phyloP scores from a whole-genome alignment of 495 filamentous ascomycete genomes.

The Penicillium paxilli region DNA sequence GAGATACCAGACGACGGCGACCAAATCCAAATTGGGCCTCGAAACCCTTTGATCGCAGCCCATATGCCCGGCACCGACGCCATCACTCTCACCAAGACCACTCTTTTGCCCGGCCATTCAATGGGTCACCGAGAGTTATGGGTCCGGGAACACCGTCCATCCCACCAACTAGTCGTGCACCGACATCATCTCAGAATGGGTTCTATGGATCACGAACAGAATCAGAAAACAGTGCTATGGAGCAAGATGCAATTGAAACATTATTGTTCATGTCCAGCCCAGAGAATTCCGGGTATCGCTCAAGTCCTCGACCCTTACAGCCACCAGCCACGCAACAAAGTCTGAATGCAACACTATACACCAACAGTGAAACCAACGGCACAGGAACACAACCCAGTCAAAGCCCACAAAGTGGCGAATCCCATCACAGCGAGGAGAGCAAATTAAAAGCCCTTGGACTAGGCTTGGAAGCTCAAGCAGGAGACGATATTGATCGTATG shows the following conservation, averaged over 20 bases:
- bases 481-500: constrained; percentile 53
- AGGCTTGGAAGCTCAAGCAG: constrained; percentile 38
- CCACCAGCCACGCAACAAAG: constrained; percentile 26
- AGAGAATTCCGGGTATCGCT: constrained; percentile 61
- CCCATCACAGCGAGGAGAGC: constrained; percentile 7
- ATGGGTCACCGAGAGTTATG: constrained; percentile 22
- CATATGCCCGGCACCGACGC: constrained; percentile 33
- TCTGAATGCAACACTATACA: constrained; percentile 31
- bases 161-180: constrained; percentile 29
- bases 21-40: constrained; percentile 41
- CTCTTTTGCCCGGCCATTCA: constrained; percentile 11
- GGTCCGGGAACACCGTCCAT: constrained; percentile 35
- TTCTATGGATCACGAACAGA: constrained; percentile 49
- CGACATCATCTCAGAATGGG: constrained; percentile 25
- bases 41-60: constrained; percentile 20
- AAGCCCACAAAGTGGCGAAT: constrained; percentile 22
- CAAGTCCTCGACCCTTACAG: constrained; percentile 33
- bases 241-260: constrained; percentile 86
- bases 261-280: constrained; percentile 87
- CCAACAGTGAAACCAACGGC: constrained; percentile 15
- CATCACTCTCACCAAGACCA: constrained; percentile 40
- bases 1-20: constrained; percentile 29
- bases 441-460: constrained; percentile 2
- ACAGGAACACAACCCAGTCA: constrained; percentile 10
- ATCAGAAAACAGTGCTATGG: constrained; percentile 67